Percentiles rank a stretch among this genome's conserved stretches.
These are phyloP conservation scores for Huntiella omanensis DNA, from an alignment of 2,329 filamentous ascomycete species.

Conservation along the genomic window DNA sequence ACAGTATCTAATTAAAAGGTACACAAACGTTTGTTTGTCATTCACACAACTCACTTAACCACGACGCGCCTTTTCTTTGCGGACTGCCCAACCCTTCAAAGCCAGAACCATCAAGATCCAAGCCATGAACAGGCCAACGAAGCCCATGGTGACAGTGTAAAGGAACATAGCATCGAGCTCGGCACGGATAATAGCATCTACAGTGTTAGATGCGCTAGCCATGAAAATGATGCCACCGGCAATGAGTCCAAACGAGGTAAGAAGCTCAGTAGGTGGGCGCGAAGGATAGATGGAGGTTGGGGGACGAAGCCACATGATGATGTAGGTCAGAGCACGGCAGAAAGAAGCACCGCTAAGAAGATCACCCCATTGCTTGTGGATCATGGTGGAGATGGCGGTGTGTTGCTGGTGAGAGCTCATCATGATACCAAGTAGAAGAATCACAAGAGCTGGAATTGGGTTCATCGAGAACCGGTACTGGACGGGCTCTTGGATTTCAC, in stretches of 20 bases:
- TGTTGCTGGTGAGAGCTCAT: conserved; percentile 84
- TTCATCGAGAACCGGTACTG: conserved; percentile 65
- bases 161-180: conserved; percentile 79
- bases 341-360: conserved; percentile 66
- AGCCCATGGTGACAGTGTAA: conserved; percentile 72
- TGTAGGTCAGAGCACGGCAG: conserved; percentile 60
- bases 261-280: conserved; percentile 75
- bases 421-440: conserved; percentile 76
- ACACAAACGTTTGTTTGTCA: too few relatives aligned
- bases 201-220: conserved; percentile 62
- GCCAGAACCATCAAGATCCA: conserved; percentile 64
- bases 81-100: conserved; percentile 69
- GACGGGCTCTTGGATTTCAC: conserved; percentile 30
- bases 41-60: not conserved
- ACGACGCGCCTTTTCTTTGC: conserved; percentile 20
- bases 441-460: conserved; percentile 70
- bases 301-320: conserved; percentile 60
- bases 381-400: conserved; percentile 72
- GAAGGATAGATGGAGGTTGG: conserved; percentile 65
- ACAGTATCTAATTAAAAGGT: too few relatives aligned
- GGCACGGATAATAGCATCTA: conserved; percentile 58
- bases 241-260: conserved; percentile 72
- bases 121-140: conserved; percentile 69
- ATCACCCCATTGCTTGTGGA: conserved; percentile 86
- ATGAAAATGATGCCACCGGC: conserved; percentile 83